These are phyloP conservation scores for Boletus semigastroideus DNA, from an alignment of 1,284 basidiomycete species.

Conservation along the genomic window DNA sequence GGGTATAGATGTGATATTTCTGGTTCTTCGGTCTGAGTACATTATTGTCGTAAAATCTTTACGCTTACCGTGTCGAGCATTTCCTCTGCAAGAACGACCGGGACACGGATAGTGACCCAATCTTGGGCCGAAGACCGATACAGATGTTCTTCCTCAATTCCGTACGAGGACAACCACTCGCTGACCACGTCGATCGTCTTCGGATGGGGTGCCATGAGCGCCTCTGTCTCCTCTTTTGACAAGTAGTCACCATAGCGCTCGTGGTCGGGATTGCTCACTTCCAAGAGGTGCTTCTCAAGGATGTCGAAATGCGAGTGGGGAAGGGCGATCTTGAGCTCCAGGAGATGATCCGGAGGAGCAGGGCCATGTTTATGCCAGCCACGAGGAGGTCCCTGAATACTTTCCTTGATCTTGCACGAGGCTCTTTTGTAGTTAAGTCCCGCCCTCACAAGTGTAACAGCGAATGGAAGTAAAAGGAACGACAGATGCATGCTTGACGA, in stretches of 20 bases:
- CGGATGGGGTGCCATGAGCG: slow-evolving; percentile 55
- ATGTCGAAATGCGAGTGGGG: slow-evolving; percentile 60
- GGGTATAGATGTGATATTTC: slow-evolving; percentile 65
- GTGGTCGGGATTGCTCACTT: slow-evolving; percentile 65
- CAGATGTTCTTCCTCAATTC: slow-evolving; percentile 46
- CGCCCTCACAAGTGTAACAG: slow-evolving; percentile 4
- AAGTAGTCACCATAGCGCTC: slow-evolving; percentile 66
- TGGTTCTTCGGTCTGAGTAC: slow-evolving; percentile 24
- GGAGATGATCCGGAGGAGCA: slow-evolving; percentile 13
- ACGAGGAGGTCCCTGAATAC: slow-evolving; percentile 14
- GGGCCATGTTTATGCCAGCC: slow-evolving; percentile 15
- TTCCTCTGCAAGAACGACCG: slow-evolving; percentile 60
- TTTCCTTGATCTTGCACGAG: slow-evolving; percentile 22
- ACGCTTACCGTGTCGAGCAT: slow-evolving; percentile 64
- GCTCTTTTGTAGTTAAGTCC: background rate
- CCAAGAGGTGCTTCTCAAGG: slow-evolving; percentile 62
- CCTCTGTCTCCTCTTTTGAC: slow-evolving; percentile 62
- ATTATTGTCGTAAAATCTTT: background rate
- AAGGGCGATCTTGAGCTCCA: slow-evolving; percentile 38
- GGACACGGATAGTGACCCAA: slow-evolving; percentile 63
- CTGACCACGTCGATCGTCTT: slow-evolving; percentile 55
- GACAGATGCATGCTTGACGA: slow-evolving; percentile 3
- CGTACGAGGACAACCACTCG: slow-evolving; percentile 63
- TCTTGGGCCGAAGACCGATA: slow-evolving; percentile 62
- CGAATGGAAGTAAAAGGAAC: slow-evolving; percentile 9